phyloP scores from a whole-genome alignment of 2,329 filamentous ascomycete species.

The Pseudocercospora musae region DNA sequence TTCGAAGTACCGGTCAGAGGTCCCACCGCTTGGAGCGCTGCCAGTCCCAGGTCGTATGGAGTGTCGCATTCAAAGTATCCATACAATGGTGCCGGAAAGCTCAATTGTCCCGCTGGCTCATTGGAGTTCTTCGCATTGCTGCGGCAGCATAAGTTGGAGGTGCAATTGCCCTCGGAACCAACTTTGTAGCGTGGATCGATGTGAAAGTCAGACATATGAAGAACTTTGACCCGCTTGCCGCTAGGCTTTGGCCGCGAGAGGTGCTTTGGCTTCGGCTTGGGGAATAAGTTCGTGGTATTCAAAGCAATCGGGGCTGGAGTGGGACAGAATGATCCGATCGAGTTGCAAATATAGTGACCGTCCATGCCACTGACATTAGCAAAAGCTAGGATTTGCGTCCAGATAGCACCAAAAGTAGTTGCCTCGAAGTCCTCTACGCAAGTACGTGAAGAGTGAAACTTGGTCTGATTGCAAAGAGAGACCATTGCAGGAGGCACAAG shows the following conservation, averaged over 20 bases:
- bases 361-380: slow-evolving; percentile 55
- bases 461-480: slow-evolving; percentile 48
- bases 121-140: slow-evolving; percentile 40
- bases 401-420: slow-evolving; percentile 52
- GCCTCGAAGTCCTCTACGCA: slow-evolving; percentile 50
- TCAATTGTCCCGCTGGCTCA: slow-evolving; percentile 35
- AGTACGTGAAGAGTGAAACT: slow-evolving; percentile 46
- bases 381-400: slow-evolving; percentile 55
- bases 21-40: slow-evolving; percentile 55
- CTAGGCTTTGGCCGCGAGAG: slow-evolving; percentile 45
- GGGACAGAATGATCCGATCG: slow-evolving; percentile 50
- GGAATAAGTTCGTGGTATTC: slow-evolving; percentile 48
- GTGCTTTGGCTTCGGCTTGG: slow-evolving; percentile 53
- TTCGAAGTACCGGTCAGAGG: slow-evolving; percentile 55
- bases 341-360: slow-evolving; percentile 57
- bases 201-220: slow-evolving; percentile 55
- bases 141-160: slow-evolving; percentile 52
- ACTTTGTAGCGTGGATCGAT: slow-evolving; percentile 55
- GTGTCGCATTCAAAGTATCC: slow-evolving; percentile 57
- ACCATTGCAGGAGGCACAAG: slow-evolving; percentile 52
- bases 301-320: slow-evolving; percentile 45
- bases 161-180: slow-evolving; percentile 54
- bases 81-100: slow-evolving; percentile 52
- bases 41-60: slow-evolving; percentile 56
- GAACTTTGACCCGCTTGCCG: slow-evolving; percentile 54